Percentiles rank a stretch among this genome's conserved stretches.
These are phyloP conservation scores for Rosa hybrid DNA, from an alignment of 331 rosid genomes.

Conservation along the genomic window DNA sequence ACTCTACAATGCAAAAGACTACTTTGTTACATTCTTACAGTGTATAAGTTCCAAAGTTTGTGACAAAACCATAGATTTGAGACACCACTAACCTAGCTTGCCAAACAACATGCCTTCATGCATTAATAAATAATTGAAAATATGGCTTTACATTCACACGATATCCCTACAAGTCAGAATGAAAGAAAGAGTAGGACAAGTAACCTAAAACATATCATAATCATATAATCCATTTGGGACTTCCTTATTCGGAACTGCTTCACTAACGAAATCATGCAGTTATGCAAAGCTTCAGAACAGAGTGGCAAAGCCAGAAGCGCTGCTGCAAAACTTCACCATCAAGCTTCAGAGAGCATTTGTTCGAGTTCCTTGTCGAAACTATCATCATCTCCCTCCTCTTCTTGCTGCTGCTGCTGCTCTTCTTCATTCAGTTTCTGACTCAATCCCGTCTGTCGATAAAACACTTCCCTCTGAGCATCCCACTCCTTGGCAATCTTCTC, in stretches of 20 bases:
- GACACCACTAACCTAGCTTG: background rate
- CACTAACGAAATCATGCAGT: background rate
- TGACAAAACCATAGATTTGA: background rate
- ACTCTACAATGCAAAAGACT: background rate
- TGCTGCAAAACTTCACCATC: too few relatives aligned
- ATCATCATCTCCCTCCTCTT: constrained; percentile 10
- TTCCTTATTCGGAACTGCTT: background rate
- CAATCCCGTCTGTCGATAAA: constrained; percentile 58
- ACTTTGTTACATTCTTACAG: background rate
- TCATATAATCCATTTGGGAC: background rate
- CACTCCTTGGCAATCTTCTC: constrained; percentile 60
- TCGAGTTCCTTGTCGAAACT: constrained; percentile 40
- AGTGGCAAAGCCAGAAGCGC: too few relatives aligned
- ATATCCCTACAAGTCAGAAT: background rate
- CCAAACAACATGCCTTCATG: background rate
- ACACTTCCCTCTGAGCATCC: constrained; percentile 52
- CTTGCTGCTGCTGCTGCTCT: constrained; percentile 17
- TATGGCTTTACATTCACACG: background rate
- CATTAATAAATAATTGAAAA: background rate
- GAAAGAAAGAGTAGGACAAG: background rate
- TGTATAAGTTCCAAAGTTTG: background rate
- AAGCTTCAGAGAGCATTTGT: constrained; percentile 28
- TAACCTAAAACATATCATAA: background rate
- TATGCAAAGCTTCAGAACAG: background rate
- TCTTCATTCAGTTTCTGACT: constrained; percentile 35